A percentile compares a stretch with the other conserved stretches of the same genome.
Evolutionary conservation across 2,329 filamentous ascomycete genomes (phyloP).

Genomic region (Diaporthe sp.): DNA sequence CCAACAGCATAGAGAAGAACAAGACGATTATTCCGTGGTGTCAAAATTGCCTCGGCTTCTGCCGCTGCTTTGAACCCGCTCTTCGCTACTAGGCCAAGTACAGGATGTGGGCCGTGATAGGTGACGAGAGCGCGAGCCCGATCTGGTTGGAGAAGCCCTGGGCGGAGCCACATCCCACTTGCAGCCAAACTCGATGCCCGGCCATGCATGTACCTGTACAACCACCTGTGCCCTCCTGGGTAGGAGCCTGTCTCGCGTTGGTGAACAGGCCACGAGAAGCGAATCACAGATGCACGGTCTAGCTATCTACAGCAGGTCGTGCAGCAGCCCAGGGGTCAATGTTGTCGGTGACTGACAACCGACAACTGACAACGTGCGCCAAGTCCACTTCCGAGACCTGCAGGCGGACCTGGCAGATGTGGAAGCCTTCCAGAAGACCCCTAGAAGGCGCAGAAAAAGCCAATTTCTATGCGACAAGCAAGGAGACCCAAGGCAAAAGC

Average conservation of each 20-base stretch:
- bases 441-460: conserved; percentile 9
- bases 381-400: conserved; percentile 15
- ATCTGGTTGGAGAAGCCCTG: conserved; percentile 3
- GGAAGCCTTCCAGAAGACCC: conserved; percentile 35
- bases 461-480: conserved; percentile 32
- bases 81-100: neutral
- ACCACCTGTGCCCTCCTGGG: neutral
- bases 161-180: conserved; percentile 3
- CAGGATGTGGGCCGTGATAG: neutral
- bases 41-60: conserved; percentile 23
- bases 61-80: neutral
- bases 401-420: conserved; percentile 16
- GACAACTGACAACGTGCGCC: conserved; percentile 26
- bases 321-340: neutral
- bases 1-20: neutral
- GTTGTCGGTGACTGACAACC: conserved; percentile 1
- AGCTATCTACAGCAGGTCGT: conserved; percentile 3
- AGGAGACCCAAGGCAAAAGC: conserved; percentile 26
- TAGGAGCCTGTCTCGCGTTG: neutral
- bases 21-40: neutral
- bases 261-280: conserved; percentile 1
- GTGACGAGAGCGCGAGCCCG: neutral
- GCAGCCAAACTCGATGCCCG: neutral
- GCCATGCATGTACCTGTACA: neutral
- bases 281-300: conserved; percentile 7